Base-by-base conservation (phyloP, 164 flowering plant species). In the Tinospora cordifolia region DNA sequence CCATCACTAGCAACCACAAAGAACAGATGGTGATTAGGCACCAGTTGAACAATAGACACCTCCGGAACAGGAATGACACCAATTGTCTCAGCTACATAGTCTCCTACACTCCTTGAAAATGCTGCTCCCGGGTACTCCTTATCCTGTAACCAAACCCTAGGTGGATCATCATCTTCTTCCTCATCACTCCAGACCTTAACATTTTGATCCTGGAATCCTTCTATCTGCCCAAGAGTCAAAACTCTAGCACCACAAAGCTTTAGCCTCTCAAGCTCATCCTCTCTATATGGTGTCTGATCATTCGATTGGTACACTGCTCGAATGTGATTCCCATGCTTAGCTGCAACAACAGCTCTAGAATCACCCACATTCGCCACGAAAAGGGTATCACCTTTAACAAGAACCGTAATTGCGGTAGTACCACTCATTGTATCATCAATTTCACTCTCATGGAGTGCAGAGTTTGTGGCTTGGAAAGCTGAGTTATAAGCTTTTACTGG, bases 1-100 rank as follows among this genome's bases (percentile, higher is more conserved):
- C 99, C 99, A 84, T 95, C 99, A 74, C 98, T 95, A 36, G 99
- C 99, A 81, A 90, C 72, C 14, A 95, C 90, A 70, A 95, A 88
- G 82, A 95, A 95, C 40, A 77, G 79, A 78, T 95, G 92, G 64
- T 95, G 92, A 66, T 85, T 69, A 13, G 87, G 79, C 0, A 85
- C 84, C 17, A 95, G 93, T 65, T 83, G 84, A 68, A 91, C 80
- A 62, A 72, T 68, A 3, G 80, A 73, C 30, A 93, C 84, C 83
- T 92, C 99, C 1, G 98, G 99, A 72, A 69, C 89, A 76, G 99
- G 90, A 78, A 87, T 75, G 12, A 92, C 98, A 19, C 99, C 99
- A 74, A 95, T 94, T 63, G 75, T 88, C 84, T 95, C 97, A 27
- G 96, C 97, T 17, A 78, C 74, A 59, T 84, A 75, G 76, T 95